A percentile compares a stretch with the other conserved stretches of the same genome.
Conservation (phyloP, 352 stramenopile species). For the Pythium phragmiticola region DNA sequence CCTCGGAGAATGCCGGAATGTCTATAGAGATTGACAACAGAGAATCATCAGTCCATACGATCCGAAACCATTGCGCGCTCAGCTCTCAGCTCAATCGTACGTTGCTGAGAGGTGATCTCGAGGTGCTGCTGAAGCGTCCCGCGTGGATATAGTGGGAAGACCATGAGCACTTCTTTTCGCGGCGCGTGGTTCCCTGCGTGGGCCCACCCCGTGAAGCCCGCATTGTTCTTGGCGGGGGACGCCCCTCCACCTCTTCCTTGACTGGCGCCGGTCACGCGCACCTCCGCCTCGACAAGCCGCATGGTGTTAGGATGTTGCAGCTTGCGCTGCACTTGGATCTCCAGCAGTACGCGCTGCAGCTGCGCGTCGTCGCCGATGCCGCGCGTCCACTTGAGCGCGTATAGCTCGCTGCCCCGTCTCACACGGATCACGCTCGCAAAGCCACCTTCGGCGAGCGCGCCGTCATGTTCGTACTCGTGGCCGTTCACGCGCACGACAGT, state of each 20-base stretch:
- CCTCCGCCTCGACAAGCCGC: constrained; percentile 50
- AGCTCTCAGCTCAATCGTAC: constrained; percentile 11
- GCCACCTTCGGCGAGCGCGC: constrained; percentile 61
- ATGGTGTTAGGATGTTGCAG: constrained; percentile 58
- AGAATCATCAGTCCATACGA: background rate
- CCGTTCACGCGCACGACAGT: constrained; percentile 57
- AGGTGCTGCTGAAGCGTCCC: constrained; percentile 64
- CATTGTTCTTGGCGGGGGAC: constrained; percentile 14
- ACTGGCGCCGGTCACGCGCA: constrained; percentile 23
- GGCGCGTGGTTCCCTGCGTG: background rate
- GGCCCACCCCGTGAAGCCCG: background rate
- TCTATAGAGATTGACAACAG: constrained; percentile 8
- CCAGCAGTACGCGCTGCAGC: constrained; percentile 54
- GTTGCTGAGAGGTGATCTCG: constrained; percentile 32
- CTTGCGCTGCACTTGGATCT: constrained; percentile 67
- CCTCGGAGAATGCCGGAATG: constrained; percentile 42
- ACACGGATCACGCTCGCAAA: constrained; percentile 72
- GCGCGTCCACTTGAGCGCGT: constrained; percentile 71
- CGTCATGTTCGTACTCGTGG: constrained; percentile 46
- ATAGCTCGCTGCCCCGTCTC: constrained; percentile 31
- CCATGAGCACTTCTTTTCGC: constrained; percentile 57
- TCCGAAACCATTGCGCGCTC: background rate
- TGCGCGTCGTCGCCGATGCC: constrained; percentile 53
- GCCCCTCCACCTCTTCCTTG: background rate
- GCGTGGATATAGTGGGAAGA: constrained; percentile 50